These are phyloP conservation scores for Astrothelium subdiscretum DNA, from an alignment of 495 filamentous ascomycete species.

Conservation along the genomic window DNA sequence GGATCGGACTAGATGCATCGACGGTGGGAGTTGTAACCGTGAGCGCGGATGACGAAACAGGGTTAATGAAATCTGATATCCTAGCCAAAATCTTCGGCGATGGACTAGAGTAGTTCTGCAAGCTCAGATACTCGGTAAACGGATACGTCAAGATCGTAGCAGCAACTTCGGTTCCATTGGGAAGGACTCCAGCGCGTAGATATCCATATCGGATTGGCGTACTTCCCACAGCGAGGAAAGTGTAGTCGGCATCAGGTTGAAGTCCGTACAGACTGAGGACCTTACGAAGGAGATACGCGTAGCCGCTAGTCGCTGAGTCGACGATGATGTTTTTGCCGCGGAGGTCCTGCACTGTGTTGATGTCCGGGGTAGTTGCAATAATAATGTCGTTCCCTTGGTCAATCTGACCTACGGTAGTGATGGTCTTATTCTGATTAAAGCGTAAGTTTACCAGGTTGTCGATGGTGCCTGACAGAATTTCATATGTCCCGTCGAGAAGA, in stretches of 20 bases:
- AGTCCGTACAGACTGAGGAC: slow-evolving; percentile 17
- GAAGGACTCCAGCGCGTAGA: slow-evolving; percentile 14
- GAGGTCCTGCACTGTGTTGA: slow-evolving; percentile 19
- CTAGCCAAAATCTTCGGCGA: slow-evolving; percentile 20
- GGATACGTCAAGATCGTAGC: slow-evolving; percentile 25
- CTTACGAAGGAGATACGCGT: slow-evolving; percentile 22
- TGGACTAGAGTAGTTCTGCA: slow-evolving; percentile 6
- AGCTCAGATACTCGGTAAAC: slow-evolving; percentile 11
- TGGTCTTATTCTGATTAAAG: slow-evolving; percentile 18
- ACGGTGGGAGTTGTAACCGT: slow-evolving; percentile 10
- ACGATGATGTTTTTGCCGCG: slow-evolving; percentile 21
- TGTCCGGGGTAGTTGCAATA: slow-evolving; percentile 16
- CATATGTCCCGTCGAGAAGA: slow-evolving; percentile 21
- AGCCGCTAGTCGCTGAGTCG: slow-evolving; percentile 21
- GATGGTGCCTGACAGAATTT: slow-evolving; percentile 21
- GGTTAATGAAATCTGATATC: slow-evolving; percentile 16
- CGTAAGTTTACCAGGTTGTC: slow-evolving; percentile 21
- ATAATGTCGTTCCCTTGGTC: slow-evolving; percentile 22
- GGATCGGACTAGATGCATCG: slow-evolving; percentile 5
- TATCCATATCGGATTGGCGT: slow-evolving; percentile 19
- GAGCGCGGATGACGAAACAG: slow-evolving; percentile 21
- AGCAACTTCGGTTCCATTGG: slow-evolving; percentile 22
- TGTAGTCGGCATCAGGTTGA: slow-evolving; percentile 14
- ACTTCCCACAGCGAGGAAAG: slow-evolving; percentile 21
- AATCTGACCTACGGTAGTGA: slow-evolving; percentile 22